phyloP scores from a whole-genome alignment of 2,329 filamentous ascomycete species.

The Pseudopithomyces maydicus region DNA sequence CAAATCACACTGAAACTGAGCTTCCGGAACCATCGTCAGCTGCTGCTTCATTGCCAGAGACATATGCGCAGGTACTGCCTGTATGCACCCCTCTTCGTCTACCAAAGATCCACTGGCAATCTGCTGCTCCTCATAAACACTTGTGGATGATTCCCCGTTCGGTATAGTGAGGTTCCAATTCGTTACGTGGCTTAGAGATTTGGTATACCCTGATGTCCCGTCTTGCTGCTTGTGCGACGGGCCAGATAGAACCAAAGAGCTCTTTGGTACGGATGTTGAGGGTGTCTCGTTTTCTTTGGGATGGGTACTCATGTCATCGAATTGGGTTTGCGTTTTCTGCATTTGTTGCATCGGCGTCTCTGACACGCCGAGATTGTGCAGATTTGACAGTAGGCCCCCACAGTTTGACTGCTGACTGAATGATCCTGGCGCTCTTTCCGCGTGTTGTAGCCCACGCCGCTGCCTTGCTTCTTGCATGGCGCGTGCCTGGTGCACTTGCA shows the following conservation, averaged over 20 bases:
- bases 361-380: not conserved
- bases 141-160: not conserved
- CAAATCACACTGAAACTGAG: constrained; percentile 36
- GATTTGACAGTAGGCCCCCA: not conserved
- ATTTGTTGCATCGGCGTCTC: not conserved
- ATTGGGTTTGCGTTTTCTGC: not conserved
- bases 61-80: constrained; percentile 36
- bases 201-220: not conserved
- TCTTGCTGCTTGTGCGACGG: not conserved
- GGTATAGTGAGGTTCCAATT: not conserved
- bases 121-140: not conserved
- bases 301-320: not conserved
- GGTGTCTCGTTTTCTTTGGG: not conserved
- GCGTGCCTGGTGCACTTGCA: not conserved
- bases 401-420: not conserved
- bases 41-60: constrained; percentile 35
- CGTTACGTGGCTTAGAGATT: not conserved
- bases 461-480: not conserved
- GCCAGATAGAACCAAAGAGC: no score
- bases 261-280: not conserved
- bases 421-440: not conserved
- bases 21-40: constrained; percentile 40
- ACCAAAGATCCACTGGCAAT: constrained; percentile 35
- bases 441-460: not conserved
- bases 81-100: constrained; percentile 35